Evolutionary conservation across 106 monocot species (phyloP), one percentile per base, ranked within the genome.

Genomic region (Dioscorea zingiberensis): DNA sequence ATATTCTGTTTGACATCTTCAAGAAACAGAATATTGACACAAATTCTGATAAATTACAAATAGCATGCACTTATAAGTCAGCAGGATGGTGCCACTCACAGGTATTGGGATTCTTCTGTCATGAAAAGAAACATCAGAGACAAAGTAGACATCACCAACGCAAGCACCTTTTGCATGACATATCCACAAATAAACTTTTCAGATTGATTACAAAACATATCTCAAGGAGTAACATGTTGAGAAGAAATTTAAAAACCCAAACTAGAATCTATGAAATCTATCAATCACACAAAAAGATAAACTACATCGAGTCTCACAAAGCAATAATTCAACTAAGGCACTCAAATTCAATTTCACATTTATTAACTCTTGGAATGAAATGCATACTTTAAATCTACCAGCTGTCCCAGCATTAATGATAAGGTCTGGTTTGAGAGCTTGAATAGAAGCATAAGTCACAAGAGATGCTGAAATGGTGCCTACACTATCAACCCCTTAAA

Each of bases 341-440:
- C 4, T 3, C 2, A 30, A 30, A 7, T 7, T 7, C 4, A 30
- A 3, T 30, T 30, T 30, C 7, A 30, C 4, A 30, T 3, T 7
- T 30, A 3, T 30, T 30, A 30, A 30, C 30, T 7, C 2, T 30
- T 30, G 30, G 49, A 49, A 49, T 58, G 23, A 62, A 14, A 86
- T 53, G 58, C 67, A 70, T 77, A 97, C 97, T 74, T 84, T 88
- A 69, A 97, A 97, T 23, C 92, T 91, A 70, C 97, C 97, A 77
- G 88, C 82, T 4, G 97, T 97, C 70, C 97, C 97, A 44, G 97
- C 97, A 78, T 97, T 97, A 61, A 97, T 92, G 60, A 97, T 66
- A 74, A 97, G 73, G 62, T 97, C 92, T 29, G 97, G 97, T 53
- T 88, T 92, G 30, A 92, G 68, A 60, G 81, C 83, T 65, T 88